Evolutionary conservation across 768 basidiomycete genomes (phyloP), one percentile per base, ranked within the genome.

Genomic region (Bullera alba): DNA sequence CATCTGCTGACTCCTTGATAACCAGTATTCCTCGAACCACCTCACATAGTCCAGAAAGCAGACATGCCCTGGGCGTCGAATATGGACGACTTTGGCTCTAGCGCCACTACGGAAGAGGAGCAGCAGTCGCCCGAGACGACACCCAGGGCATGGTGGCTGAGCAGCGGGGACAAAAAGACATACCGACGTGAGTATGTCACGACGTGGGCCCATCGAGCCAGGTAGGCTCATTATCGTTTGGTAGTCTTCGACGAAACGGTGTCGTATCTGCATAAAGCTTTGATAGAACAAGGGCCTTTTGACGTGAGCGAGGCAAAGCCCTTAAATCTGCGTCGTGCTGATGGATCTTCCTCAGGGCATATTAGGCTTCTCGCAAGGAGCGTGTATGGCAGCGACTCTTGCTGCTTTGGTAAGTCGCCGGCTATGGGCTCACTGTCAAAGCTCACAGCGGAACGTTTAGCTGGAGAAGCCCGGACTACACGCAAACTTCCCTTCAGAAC

Each of bases 331-430:
- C 17, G 7, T 22, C 17, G 15, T 41, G 30, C 39, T 49, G 43
- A 42, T 19, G 22, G 17, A 0, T 42, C 26, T 5, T 21, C 23
- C 8, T 42, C 32, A 69, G 67, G 69, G 68, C 26, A 57, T 70
- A 12, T 65, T 72, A 58, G 70, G 70, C 1, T 72, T 72, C 53
- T 68, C 66, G 2, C 70, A 72, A 51, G 70, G 70, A n/a, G 70
- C 58, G 27, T 64, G 66, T 44, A 70, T 72, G 70, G 66, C 68
- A 6, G 65, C 68, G 1, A 34, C 68, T n/a, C 38, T 72, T 16
- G 52, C 60, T 35, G 66, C 66, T 17, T 30, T 72, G 42, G 68
- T 70, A 37, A 46, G 65, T 56, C 10, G 21, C 16, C 23, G 21
- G 22, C 39, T 16, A 41, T 12, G 14, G 39, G 14, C 16, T 41